Evolutionary conservation across 805 yeast species (phyloP), one percentile per base, ranked within the genome.

Genomic region (Saccharomycopsis oosterbeekiorum): DNA sequence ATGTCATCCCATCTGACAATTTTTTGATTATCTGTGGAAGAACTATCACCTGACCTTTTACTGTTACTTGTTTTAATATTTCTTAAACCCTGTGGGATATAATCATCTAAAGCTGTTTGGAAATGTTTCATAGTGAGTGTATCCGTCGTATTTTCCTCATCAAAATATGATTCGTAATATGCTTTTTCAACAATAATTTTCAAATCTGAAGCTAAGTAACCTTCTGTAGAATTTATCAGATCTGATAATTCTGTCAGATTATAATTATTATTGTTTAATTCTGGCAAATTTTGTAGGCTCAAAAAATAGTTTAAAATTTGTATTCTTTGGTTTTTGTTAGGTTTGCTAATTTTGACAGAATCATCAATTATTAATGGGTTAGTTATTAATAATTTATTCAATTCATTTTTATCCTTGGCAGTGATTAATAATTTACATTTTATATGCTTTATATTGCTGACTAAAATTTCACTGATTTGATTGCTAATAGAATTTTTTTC

Each of bases 161-260:
- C 64, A 40, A 56, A 57, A n/a, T 59, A 68, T 24, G 64, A 62
- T 57, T 84, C 85, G 67, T 83, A 86, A 64, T 80, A 80, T 2
- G 86, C 81, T 66, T 96, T 78, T 64, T 89, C 96, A 39, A 82
- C 78, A 11, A 93, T 74, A 4, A 82, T 80, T 72, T 84, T 82
- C 62, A 93, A 70, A 70, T 93, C 99, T 29, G 84, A 83, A 0
- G 97, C 96, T 36, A 89, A 80, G 70, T 86, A 93, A 0, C 98
- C 98, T 67, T 93, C 98, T 0, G 96, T 88, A 59, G 85, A 93
- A 42, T 81, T 65, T 0, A 86, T 78, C 37, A 86, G 72, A 65
- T 84, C 86, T 29, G 79, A 73, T 11, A 80, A 61, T 14, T 47
- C 53, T 2, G 53, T 47, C 53, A 47, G 53, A 47, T 47, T 47